Base-by-base conservation (phyloP, 805 yeast genomes). In the Blastobotrys americana region DNA sequence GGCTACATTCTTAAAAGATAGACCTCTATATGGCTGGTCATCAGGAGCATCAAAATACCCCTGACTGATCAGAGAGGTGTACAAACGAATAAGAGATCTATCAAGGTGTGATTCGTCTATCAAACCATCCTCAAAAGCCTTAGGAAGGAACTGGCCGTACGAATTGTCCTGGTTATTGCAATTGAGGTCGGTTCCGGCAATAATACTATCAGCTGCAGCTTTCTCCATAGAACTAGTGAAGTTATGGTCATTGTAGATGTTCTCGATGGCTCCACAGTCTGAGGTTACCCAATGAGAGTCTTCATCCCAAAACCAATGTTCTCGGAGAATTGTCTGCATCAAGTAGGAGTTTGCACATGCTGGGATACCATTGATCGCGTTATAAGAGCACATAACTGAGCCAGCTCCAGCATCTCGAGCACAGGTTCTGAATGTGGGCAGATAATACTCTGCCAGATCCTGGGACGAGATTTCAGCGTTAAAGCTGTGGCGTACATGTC, bases 301-400 rank as follows among this genome's bases (percentile, higher is more conserved):
- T 4, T 22, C 37, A 15, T 22, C 40, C 39, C 47, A 46, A 3
- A 22, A 37, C 50, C 47, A 43, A 9, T 35, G 28, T 10, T 37
- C 43, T 3, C 50, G 41, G 10, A 44, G 20, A 34, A 47, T 25
- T 5, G 34, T 37, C 25, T 43, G 44, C 39, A 47, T n/a, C n/a
- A 47, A 28, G 33, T 22, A 47, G 9, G 21, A 36, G 28, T 43
- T 40, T 15, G 50, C 44, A 40, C 50, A 47, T 13, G 47, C 18
- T 6, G 50, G 50, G n/a, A 47, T 40, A 13, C 50, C 50, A 31
- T 47, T 47, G 2, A 47, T 45, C 4, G 50, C 41, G 34, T 47
- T 47, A 20, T 47, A 47, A 2, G 47, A 43, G 33, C 50, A 47
- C 50, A 47, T 47, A 16, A 47, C 21, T 35, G 42, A 27, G 20